Evolutionary conservation across 2,329 filamentous ascomycete species (phyloP).

Genomic region (Apiospora arundinis): DNA sequence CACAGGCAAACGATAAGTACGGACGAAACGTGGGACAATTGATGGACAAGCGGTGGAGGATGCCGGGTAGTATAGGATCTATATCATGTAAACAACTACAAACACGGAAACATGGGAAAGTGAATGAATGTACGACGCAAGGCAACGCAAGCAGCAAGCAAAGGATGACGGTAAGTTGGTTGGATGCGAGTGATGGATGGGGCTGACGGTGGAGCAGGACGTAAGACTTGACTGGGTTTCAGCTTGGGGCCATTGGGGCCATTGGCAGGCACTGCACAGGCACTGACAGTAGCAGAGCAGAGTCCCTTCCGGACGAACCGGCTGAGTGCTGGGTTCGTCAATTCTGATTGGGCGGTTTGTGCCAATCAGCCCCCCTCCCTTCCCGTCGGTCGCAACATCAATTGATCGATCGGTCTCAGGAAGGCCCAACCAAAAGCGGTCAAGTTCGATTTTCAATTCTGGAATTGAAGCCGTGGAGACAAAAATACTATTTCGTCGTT

Average conservation of each 20-base stretch:
- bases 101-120: neutral
- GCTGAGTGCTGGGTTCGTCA: neutral
- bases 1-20: neutral
- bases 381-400: neutral
- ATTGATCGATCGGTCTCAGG: neutral
- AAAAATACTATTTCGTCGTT: constrained; percentile 6
- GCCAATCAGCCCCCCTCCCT: constrained; percentile 3
- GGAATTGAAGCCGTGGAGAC: constrained; percentile 7
- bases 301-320: constrained; percentile 8
- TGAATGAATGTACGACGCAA: neutral
- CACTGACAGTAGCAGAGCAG: neutral
- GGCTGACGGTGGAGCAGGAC: neutral
- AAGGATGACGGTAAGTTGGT: constrained; percentile 14
- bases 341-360: neutral
- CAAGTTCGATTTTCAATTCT: neutral
- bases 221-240: neutral
- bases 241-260: neutral
- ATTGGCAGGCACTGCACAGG: neutral
- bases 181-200: constrained; percentile 2
- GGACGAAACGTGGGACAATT: constrained; percentile 13
- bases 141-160: constrained; percentile 4
- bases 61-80: neutral
- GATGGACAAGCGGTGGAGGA: neutral
- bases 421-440: constrained; percentile 2
- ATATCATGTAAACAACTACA: neutral